Conservation (phyloP, 441 rosid genomes). For the Pelargonium australe region DNA sequence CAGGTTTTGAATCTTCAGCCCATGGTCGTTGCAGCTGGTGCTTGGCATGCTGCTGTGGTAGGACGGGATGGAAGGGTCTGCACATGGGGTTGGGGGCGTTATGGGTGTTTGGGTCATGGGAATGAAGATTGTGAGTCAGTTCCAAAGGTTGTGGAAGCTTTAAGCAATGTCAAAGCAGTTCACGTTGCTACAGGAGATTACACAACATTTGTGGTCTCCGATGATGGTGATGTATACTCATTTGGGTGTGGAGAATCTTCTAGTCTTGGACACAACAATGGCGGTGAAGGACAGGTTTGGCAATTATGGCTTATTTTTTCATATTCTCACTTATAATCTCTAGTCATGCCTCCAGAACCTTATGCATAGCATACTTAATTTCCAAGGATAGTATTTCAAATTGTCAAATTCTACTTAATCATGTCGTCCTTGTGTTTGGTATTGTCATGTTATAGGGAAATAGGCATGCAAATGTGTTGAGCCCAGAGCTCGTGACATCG, state of each 20-base stretch:
- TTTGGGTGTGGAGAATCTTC: conserved; percentile 91
- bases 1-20: conserved; percentile 71
- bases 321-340: too few species aligned
- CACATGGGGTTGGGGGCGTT: conserved; percentile 99
- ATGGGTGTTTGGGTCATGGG: conserved; percentile 96
- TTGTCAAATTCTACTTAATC: not conserved
- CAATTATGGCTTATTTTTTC: not conserved
- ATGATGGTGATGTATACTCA: conserved; percentile 80
- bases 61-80: conserved; percentile 91
- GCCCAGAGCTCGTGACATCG: conserved; percentile 69
- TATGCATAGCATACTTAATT: too few species aligned
- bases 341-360: too few species aligned
- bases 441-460: conserved; percentile 39
- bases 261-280: conserved; percentile 75
- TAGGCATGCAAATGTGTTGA: conserved; percentile 58
- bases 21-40: conserved; percentile 83
- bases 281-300: conserved; percentile 59
- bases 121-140: conserved; percentile 73
- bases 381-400: not conserved
- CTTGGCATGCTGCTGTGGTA: conserved; percentile 97
- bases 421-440: not conserved
- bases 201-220: conserved; percentile 85
- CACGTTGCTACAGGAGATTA: conserved; percentile 91
- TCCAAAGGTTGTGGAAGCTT: conserved; percentile 82
- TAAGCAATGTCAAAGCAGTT: conserved; percentile 72